phyloP scores from a whole-genome alignment of 2,329 filamentous ascomycete species.

The Botrytis fabae region DNA sequence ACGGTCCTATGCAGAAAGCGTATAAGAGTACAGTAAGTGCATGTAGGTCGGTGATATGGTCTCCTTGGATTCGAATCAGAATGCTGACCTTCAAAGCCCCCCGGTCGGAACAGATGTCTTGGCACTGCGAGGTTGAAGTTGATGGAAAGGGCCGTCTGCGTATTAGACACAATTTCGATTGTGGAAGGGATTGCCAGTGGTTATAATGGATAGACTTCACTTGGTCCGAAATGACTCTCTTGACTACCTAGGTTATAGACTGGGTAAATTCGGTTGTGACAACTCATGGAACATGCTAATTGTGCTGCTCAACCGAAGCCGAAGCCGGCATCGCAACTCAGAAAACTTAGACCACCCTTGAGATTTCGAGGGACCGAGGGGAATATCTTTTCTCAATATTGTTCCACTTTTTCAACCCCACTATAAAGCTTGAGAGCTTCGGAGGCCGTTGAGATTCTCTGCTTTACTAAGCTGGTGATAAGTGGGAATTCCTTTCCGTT shows the following conservation, averaged over 20 bases:
- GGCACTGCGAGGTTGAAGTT: not conserved
- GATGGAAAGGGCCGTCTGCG: not conserved
- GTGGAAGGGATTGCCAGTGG: not conserved
- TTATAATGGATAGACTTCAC: not conserved
- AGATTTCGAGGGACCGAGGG: constrained; percentile 9
- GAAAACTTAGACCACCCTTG: not conserved
- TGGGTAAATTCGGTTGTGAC: constrained; percentile 5
- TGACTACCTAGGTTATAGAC: not conserved
- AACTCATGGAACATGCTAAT: not conserved
- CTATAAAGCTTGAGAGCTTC: constrained; percentile 8
- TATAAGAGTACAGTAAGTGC: not conserved
- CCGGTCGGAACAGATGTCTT: not conserved
- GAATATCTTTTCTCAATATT: constrained; percentile 9
- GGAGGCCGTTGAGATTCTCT: not conserved
- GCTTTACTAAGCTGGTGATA: not conserved
- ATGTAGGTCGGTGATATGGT: not conserved
- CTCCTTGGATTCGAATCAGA: not conserved
- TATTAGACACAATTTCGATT: not conserved
- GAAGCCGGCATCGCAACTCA: constrained; percentile 15
- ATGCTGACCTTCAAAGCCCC: not conserved
- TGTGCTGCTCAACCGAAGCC: not conserved
- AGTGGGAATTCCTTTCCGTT: constrained; percentile 14
- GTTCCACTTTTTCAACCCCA: constrained; percentile 8
- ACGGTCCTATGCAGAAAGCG: not conserved
- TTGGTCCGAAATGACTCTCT: not conserved